Conservation (phyloP, 331 rosid genomes). For the Quercus tomentella region DNA sequence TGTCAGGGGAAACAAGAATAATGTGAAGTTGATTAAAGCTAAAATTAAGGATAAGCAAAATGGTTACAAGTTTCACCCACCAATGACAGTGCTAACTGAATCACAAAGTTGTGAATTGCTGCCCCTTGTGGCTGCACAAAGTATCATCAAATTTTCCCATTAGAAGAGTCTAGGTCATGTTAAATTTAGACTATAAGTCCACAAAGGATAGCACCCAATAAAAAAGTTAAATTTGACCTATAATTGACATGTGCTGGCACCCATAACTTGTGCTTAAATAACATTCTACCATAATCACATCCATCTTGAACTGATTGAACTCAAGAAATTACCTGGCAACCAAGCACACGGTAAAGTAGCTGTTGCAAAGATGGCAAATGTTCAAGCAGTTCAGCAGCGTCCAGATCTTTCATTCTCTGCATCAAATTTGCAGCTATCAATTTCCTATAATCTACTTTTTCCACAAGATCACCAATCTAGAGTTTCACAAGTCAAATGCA, state of each 20-base stretch:
- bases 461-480: neutral
- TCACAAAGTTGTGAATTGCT: conserved; percentile 76
- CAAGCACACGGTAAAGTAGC: conserved; percentile 84
- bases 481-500: neutral
- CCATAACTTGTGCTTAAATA: neutral
- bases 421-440: conserved; percentile 29
- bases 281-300: neutral
- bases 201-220: neutral
- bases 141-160: neutral
- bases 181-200: neutral
- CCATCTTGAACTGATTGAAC: conserved; percentile 12
- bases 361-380: conserved; percentile 93
- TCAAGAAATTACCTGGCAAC: conserved; percentile 70
- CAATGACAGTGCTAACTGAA: conserved; percentile 87
- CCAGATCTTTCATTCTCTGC: conserved; percentile 97
- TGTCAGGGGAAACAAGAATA: conserved; percentile 16
- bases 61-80: conserved; percentile 42
- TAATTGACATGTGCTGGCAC: conserved; percentile 9
- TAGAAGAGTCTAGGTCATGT: neutral
- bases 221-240: conserved; percentile 5
- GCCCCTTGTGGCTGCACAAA: conserved; percentile 94
- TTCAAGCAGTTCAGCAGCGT: conserved; percentile 81
- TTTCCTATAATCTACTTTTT: neutral
- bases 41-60: conserved; percentile 10
- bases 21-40: neutral